Conservation (phyloP, 1,284 basidiomycete species). For the Phellopilus nigrolimitatus region DNA sequence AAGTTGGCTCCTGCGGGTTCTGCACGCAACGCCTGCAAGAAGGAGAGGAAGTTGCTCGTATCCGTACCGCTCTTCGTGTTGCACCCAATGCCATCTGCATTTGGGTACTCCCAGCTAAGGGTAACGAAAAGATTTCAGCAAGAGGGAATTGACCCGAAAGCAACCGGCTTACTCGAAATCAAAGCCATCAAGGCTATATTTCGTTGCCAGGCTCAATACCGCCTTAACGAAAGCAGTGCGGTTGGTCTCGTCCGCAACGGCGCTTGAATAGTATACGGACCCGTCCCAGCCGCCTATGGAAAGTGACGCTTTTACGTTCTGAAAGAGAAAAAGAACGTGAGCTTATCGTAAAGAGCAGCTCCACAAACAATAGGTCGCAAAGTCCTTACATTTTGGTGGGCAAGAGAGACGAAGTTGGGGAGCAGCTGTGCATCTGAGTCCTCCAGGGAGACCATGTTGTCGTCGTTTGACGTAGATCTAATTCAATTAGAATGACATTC, state of each 20-base stretch:
- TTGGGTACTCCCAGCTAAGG: constrained; percentile 84
- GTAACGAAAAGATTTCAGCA: constrained; percentile 3
- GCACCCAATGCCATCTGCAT: constrained; percentile 60
- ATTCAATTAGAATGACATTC: background rate
- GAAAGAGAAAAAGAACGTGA: constrained; percentile 28
- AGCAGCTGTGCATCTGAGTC: constrained; percentile 40
- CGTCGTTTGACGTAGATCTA: constrained; percentile 48
- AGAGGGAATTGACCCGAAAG: background rate
- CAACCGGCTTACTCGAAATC: constrained; percentile 88
- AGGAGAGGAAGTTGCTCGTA: constrained; percentile 65
- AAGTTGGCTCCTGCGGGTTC: constrained; percentile 52
- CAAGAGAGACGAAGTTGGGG: constrained; percentile 47
- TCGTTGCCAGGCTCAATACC: constrained; percentile 52
- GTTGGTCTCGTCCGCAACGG: constrained; percentile 55
- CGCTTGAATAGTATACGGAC: constrained; percentile 70
- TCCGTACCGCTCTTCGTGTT: constrained; percentile 63
- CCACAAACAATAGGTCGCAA: background rate
- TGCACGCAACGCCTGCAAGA: constrained; percentile 69
- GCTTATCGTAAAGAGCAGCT: background rate
- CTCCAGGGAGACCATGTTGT: constrained; percentile 37
- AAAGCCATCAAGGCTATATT: constrained; percentile 75
- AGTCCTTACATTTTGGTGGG: constrained; percentile 50
- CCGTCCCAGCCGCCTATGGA: constrained; percentile 90
- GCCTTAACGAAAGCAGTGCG: constrained; percentile 66
- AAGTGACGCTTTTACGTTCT: constrained; percentile 67